These are phyloP conservation scores for Gossypium lobatum DNA, from an alignment of 441 rosid species.

Conservation along the genomic window DNA sequence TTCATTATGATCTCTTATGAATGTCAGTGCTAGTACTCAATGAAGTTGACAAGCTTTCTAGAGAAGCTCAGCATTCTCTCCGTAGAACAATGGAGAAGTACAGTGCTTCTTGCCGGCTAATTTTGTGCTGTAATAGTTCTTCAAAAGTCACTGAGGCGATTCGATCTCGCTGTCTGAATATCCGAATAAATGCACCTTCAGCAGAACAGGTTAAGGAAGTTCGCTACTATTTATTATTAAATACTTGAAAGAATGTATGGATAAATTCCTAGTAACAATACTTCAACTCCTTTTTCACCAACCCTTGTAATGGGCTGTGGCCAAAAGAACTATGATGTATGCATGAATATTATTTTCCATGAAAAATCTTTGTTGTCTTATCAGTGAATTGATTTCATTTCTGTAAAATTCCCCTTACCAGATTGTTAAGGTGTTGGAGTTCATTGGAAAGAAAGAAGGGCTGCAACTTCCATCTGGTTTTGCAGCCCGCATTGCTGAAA, in stretches of 20 bases:
- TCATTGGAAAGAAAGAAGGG: constrained; percentile 75
- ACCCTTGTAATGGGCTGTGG: background rate
- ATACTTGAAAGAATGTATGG: background rate
- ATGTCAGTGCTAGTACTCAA: constrained; percentile 75
- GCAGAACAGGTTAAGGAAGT: constrained; percentile 62
- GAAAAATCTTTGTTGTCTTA: background rate
- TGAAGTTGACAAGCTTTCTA: constrained; percentile 96
- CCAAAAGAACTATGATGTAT: background rate
- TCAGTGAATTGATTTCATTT: constrained; percentile 6
- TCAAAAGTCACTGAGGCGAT: constrained; percentile 94
- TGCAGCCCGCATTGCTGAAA: constrained; percentile 74
- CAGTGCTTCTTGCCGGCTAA: constrained; percentile 76
- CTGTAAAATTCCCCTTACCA: constrained; percentile 13
- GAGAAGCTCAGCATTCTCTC: constrained; percentile 97
- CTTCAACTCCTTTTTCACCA: background rate
- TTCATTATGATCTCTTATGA: constrained; percentile 12
- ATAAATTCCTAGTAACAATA: background rate
- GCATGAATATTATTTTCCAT: background rate
- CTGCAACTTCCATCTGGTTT: constrained; percentile 76
- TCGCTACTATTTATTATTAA: constrained; percentile 7
- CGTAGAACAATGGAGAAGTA: constrained; percentile 99
- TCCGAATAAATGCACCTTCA: constrained; percentile 72
- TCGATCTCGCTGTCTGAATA: constrained; percentile 88
- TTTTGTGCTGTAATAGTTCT: constrained; percentile 90
- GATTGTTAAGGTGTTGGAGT: constrained; percentile 78